Percentiles rank a stretch among this genome's conserved stretches.
phyloP scores from a whole-genome alignment of 495 filamentous ascomycete genomes.

The Filosporella fistucella region DNA sequence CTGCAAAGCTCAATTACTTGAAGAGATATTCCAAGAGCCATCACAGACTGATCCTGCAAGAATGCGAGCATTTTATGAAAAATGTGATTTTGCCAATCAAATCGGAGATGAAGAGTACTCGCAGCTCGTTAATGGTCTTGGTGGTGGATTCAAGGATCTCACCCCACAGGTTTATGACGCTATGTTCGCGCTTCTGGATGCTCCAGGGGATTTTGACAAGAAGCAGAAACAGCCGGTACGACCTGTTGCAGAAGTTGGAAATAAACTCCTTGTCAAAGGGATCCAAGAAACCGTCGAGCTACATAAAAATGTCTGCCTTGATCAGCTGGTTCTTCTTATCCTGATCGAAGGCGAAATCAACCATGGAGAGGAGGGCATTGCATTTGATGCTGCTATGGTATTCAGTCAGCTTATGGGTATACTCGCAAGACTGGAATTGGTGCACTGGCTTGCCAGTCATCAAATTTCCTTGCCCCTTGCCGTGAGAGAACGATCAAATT shows the following conservation, averaged over 20 bases:
- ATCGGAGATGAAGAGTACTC: constrained; percentile 66
- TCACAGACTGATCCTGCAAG: constrained; percentile 61
- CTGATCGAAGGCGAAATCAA: constrained; percentile 79
- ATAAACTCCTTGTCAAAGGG: constrained; percentile 64
- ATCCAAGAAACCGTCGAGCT: constrained; percentile 72
- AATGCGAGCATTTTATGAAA: constrained; percentile 67
- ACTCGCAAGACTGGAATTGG: constrained; percentile 69
- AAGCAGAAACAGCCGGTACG: constrained; percentile 28
- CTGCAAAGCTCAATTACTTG: constrained; percentile 53
- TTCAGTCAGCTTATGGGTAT: constrained; percentile 62
- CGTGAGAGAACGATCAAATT: constrained; percentile 30
- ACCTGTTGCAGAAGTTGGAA: constrained; percentile 65
- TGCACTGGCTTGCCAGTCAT: constrained; percentile 73
- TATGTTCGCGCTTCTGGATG: constrained; percentile 33
- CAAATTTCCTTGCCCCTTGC: constrained; percentile 37
- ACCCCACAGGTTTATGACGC: constrained; percentile 50
- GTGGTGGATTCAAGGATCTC: constrained; percentile 47
- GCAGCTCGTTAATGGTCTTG: constrained; percentile 49
- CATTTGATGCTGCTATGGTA: constrained; percentile 62
- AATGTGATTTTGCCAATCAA: constrained; percentile 64
- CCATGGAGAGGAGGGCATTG: constrained; percentile 55
- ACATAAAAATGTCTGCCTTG: constrained; percentile 65
- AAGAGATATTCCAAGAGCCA: constrained; percentile 66
- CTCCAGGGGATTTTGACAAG: constrained; percentile 32
- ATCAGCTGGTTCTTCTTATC: constrained; percentile 76